Percentiles rank a stretch among this genome's conserved stretches.
Conservation (phyloP, 345 rosid species). For the Populus euphratica region DNA sequence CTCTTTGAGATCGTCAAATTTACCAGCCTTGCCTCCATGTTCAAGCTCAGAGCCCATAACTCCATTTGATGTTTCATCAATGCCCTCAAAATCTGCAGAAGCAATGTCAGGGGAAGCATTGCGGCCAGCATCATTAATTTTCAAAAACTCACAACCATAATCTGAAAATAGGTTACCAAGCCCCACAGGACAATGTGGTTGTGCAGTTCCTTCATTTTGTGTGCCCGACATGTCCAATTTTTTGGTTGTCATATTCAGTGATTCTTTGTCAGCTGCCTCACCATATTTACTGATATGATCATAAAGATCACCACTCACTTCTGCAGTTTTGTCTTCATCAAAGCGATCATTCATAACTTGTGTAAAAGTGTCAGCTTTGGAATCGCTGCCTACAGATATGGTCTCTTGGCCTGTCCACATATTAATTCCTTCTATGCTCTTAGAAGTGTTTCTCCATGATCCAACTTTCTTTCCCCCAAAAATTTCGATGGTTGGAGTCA, state of each 20-base stretch:
- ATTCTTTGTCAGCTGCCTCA: not conserved
- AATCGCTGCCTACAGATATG: not conserved
- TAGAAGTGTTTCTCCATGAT: not conserved
- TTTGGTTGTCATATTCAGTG: not conserved
- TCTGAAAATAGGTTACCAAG: not conserved
- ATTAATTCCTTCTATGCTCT: not conserved
- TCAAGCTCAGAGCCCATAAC: not conserved
- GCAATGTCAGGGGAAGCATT: not conserved
- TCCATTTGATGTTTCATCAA: not conserved
- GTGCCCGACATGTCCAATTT: not conserved
- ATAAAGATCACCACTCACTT: not conserved
- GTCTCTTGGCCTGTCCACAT: not conserved
- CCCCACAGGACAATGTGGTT: not conserved
- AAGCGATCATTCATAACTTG: not conserved
- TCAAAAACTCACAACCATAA: not conserved
- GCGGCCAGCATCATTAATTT: not conserved
- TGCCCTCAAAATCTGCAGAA: not conserved
- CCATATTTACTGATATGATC: not conserved
- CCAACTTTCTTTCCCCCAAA: slow-evolving; percentile 3
- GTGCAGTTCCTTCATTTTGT: not conserved
- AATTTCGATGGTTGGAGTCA: slow-evolving; percentile 4
- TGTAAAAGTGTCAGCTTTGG: not conserved
- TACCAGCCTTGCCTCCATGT: not conserved
- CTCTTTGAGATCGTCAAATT: not conserved
- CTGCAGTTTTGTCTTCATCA: not conserved